Base-by-base conservation (phyloP, 2,329 filamentous ascomycete genomes). In the Periconia macrospinosa region DNA sequence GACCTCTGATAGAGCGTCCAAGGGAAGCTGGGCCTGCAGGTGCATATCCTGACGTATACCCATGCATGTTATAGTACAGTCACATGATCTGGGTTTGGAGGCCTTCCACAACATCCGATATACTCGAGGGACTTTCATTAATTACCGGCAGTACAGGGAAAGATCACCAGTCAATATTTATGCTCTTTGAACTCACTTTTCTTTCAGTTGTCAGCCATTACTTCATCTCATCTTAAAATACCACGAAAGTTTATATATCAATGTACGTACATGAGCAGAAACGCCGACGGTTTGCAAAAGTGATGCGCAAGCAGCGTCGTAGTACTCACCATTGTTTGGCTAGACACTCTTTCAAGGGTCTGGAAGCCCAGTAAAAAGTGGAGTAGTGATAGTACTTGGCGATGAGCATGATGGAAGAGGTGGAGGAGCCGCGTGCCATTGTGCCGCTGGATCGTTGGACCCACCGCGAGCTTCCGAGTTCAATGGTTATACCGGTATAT, bases 1-100 rank as follows among this genome's bases (percentile, higher is more conserved):
- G 46, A 41, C 8, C 13, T 42, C 19, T 9, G n/a, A 47, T 46
- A 6, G 33, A 13, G 11, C 33, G 6, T n/a, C 11, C 11, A 37
- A n/a, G 42, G n/a, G 33, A 47, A 52, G 35, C 46, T 33, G 41
- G 35, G 33, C 10, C 17, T 14, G 41, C 33, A 27, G 49, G 17
- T 42, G 41, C 45, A 11, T 44, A 42, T 50, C 41, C 50, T 30
- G 19, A 44, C 40, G 47, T 30, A 45, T 41, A 45, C 40, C 27
- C 3, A 47, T 44, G 30, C 44, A 48, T 37, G 33, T 13, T 37
- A 37, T n/a, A 37, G 5, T 13, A n/a, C 33, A 27, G 23, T 27
- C 23, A 27, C 8, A 8, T 27, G 23, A 27, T 27, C 23, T 27
- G 23, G 23, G 3, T 27, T 27, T 3, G 23, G 23, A 27, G 23